Conservation (phyloP, 2,329 filamentous ascomycete genomes). For the Talaromyces sp. region DNA sequence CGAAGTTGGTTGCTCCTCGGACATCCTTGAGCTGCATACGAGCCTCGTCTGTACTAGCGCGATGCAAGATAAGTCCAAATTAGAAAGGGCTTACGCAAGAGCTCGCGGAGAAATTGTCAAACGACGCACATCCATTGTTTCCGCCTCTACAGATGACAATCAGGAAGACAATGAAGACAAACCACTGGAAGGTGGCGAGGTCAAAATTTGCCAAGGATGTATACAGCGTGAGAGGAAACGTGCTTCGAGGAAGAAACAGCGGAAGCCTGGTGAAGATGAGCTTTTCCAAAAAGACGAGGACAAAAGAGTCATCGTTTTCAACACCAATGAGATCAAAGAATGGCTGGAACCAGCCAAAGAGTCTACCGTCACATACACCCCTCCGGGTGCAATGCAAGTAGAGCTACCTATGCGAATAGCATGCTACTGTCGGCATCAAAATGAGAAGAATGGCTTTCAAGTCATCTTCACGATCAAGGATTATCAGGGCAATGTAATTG, state of each 20-base stretch:
- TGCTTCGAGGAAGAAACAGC: slow-evolving; percentile 85
- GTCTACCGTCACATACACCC: slow-evolving; percentile 39
- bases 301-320: slow-evolving; percentile 83
- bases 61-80: slow-evolving; percentile 69
- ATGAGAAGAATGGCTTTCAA: slow-evolving; percentile 85
- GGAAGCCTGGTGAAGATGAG: slow-evolving; percentile 89
- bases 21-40: slow-evolving; percentile 75
- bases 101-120: slow-evolving; percentile 44
- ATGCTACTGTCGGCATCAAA: slow-evolving; percentile 93
- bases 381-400: slow-evolving; percentile 67
- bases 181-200: slow-evolving; percentile 85
- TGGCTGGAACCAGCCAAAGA: slow-evolving; percentile 65
- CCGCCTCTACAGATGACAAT: slow-evolving; percentile 51
- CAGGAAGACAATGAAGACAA: slow-evolving; percentile 62
- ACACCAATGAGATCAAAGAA: slow-evolving; percentile 80
- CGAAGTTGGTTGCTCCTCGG: slow-evolving; percentile 60
- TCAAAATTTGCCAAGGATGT: slow-evolving; percentile 87
- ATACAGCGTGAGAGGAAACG: slow-evolving; percentile 88
- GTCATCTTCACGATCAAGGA: slow-evolving; percentile 96
- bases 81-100: slow-evolving; percentile 63
- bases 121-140: slow-evolving; percentile 39
- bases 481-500: slow-evolving; percentile 68
- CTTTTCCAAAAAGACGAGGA: slow-evolving; percentile 78
- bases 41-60: slow-evolving; percentile 89
- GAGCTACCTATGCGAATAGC: slow-evolving; percentile 92